These are phyloP conservation scores for Silene coronaria DNA, from an alignment of 179 eudicot species.

Conservation along the genomic window DNA sequence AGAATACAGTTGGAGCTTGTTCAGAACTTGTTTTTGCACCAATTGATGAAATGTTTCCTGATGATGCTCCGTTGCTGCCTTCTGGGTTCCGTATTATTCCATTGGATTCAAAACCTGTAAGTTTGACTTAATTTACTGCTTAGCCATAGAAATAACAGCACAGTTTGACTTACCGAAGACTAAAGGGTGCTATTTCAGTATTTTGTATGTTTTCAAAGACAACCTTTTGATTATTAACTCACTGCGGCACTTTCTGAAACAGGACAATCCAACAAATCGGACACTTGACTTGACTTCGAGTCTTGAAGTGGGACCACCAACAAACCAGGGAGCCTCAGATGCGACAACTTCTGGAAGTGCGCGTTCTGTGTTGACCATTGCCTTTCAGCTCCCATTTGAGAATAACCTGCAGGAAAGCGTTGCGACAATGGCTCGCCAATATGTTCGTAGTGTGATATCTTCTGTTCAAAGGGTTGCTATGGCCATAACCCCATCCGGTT, in stretches of 20 bases:
- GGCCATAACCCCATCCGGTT: conserved; percentile 41
- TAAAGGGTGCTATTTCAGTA: not conserved
- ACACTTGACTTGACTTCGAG: conserved; percentile 37
- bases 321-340: conserved; percentile 29
- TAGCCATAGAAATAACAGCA: not conserved
- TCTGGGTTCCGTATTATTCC: conserved; percentile 27
- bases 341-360: conserved; percentile 17
- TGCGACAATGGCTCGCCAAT: conserved; percentile 47
- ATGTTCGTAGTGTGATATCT: conserved; percentile 41
- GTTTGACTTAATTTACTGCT: conserved; percentile 9
- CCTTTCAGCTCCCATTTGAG: conserved; percentile 52
- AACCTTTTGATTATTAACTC: too few relatives aligned
- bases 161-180: not conserved
- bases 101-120: conserved; percentile 39
- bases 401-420: conserved; percentile 42
- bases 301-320: conserved; percentile 38
- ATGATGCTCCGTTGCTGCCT: conserved; percentile 45
- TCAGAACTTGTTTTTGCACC: conserved; percentile 53
- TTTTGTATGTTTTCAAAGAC: not conserved
- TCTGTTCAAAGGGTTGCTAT: conserved; percentile 48
- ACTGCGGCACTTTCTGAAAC: not conserved
- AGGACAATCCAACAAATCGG: conserved; percentile 33
- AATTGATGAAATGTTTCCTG: conserved; percentile 43
- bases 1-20: conserved; percentile 43
- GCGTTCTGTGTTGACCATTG: conserved; percentile 40